Evolutionary conservation across 2,329 filamentous ascomycete genomes (phyloP).

Genomic region (Trichoderma semiorbis): DNA sequence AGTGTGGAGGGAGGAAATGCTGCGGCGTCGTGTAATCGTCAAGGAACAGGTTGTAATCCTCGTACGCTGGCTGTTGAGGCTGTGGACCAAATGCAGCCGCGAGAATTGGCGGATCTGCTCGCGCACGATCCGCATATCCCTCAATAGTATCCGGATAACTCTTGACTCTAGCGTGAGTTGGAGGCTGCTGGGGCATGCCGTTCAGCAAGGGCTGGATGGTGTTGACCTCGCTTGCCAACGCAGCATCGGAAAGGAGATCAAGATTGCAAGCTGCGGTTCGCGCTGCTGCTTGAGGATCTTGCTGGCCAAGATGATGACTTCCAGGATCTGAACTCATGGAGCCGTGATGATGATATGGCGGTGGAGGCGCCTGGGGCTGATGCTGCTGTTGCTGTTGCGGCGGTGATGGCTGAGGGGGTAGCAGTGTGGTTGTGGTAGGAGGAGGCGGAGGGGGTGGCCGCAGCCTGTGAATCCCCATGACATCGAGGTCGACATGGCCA

Average conservation of each 20-base stretch:
- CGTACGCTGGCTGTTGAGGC: constrained; percentile 39
- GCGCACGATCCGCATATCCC: constrained; percentile 45
- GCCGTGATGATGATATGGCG: constrained; percentile 42
- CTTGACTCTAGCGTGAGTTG: constrained; percentile 44
- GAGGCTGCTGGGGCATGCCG: constrained; percentile 41
- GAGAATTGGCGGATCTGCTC: constrained; percentile 44
- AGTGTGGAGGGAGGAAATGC: constrained; percentile 53
- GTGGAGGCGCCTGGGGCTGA: constrained; percentile 18
- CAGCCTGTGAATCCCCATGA: constrained; percentile 41
- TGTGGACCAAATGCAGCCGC: constrained; percentile 36
- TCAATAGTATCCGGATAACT: constrained; percentile 47
- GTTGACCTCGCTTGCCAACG: constrained; percentile 53
- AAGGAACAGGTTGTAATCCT: constrained; percentile 58
- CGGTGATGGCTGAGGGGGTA: constrained; percentile 11
- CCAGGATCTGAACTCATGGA: constrained; percentile 35
- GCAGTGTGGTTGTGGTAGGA: constrained; percentile 16
- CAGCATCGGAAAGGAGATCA: constrained; percentile 58
- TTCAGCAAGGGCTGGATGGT: constrained; percentile 50
- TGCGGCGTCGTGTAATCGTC: constrained; percentile 55
- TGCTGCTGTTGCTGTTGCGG: constrained; percentile 20
- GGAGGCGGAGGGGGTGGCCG: constrained; percentile 24
- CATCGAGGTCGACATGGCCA: constrained; percentile 44
- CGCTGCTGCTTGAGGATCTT: constrained; percentile 45
- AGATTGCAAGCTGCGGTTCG: constrained; percentile 53
- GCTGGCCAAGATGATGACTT: constrained; percentile 39